Evolutionary conservation across 495 filamentous ascomycete genomes (phyloP), one percentile per base, ranked within the genome.

Genomic region (Podospora pseudoanserina): DNA sequence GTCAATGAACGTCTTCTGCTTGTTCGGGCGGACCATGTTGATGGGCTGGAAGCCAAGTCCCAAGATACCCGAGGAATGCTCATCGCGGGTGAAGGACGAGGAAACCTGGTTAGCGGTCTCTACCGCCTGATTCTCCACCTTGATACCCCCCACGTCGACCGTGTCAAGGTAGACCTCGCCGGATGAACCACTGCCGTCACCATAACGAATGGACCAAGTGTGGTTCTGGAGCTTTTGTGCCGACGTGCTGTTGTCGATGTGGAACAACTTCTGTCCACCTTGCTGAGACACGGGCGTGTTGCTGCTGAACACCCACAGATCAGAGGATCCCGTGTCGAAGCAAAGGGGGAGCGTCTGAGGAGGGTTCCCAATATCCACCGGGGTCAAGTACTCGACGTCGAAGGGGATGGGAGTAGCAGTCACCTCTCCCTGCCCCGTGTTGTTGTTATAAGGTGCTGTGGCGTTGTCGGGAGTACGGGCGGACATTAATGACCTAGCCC

Each of bases 241-340:
- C 32, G 84, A 86, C 28, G 71, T 76, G 74, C 83, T 85, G 30
- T 75, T 73, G 26, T 73, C 58, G 4, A 87, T 83, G 67, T 84
- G 80, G 81, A 91, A 94, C 77, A 78, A 23, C 28, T 65, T 70
- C 67, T 79, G 90, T 56, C 89, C 89, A 49, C 73, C 72, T 57
- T 84, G 79, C 74, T 88, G 76, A 62, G 59, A 77, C 66, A 5
- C 64, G 53, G 67, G 76, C 54, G 69, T 84, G 66, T 67, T 86
- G 78, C 63, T 88, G 78, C 76, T 80, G 70, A 81, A 80, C 49
- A 86, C 90, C 79, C 87, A 92, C 80, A 93, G 81, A 82, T 93
- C 91, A 15, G 88, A 85, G 44, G 89, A 91, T 9, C 90, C 91
- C 28, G 91, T 92, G 78, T 94, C 91, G 64, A 92, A 91, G 74